phyloP scores from a whole-genome alignment of 164 flowering plant species.

The Santalum album region DNA sequence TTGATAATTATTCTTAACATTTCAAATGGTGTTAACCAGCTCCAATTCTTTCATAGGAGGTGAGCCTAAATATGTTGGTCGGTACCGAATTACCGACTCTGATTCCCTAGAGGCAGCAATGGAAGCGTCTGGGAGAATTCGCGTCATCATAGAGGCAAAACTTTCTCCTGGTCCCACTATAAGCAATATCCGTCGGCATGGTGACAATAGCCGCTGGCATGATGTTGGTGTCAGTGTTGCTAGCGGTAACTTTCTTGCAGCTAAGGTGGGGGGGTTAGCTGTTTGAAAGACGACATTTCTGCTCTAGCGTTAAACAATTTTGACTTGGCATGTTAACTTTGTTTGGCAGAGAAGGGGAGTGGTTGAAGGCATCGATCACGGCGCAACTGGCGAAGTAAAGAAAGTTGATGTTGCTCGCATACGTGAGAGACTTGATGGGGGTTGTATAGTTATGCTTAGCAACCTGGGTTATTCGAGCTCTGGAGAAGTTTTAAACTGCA shows the following conservation, averaged over 20 bases:
- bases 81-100: constrained; percentile 70
- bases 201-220: constrained; percentile 85
- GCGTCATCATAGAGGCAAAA: constrained; percentile 72
- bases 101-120: constrained; percentile 78
- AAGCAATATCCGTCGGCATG: constrained; percentile 79
- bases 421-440: constrained; percentile 79
- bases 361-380: constrained; percentile 83
- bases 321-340: constrained; percentile 3
- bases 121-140: constrained; percentile 87
- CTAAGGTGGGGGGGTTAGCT: constrained; percentile 54
- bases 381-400: constrained; percentile 95
- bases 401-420: constrained; percentile 80
- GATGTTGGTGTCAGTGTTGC: constrained; percentile 93
- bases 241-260: constrained; percentile 91
- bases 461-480: constrained; percentile 92
- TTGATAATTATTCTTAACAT: no score
- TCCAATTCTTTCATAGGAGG: constrained; percentile 38
- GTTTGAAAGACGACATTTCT: not conserved
- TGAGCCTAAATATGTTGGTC: constrained; percentile 69
- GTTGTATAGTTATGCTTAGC: constrained; percentile 66
- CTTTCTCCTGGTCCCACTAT: constrained; percentile 92
- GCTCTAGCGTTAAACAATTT: not conserved
- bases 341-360: constrained; percentile 77
- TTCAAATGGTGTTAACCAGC: not conserved
- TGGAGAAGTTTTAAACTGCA: constrained; percentile 98